Evolutionary conservation across 2,329 filamentous ascomycete genomes (phyloP).

Genomic region (Calonectria leucothoes): DNA sequence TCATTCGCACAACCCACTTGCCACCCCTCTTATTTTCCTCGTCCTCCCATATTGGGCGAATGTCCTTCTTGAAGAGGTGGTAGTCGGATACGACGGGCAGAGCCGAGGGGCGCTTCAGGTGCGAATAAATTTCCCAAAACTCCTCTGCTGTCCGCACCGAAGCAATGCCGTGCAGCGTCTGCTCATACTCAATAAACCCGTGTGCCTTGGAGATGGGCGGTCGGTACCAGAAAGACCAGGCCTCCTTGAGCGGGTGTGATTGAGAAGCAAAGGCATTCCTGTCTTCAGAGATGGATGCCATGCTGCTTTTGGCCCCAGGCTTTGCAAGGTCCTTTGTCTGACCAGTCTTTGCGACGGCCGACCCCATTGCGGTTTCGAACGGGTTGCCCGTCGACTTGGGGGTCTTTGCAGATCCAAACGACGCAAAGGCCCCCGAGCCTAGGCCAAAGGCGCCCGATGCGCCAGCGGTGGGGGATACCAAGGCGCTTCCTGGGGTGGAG

Average conservation of each 20-base stretch:
- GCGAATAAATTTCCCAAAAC: slow-evolving; percentile 89
- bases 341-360: slow-evolving; percentile 47
- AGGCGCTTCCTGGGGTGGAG: slow-evolving; percentile 73
- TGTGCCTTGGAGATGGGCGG: slow-evolving; percentile 97
- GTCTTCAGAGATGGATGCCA: slow-evolving; percentile 61
- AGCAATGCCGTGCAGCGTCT: slow-evolving; percentile 90
- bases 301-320: slow-evolving; percentile 46
- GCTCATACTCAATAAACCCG: slow-evolving; percentile 89
- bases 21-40: slow-evolving; percentile 96
- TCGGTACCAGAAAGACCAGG: slow-evolving; percentile 97
- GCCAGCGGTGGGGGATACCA: slow-evolving; percentile 60
- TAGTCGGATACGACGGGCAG: slow-evolving; percentile 96
- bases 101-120: slow-evolving; percentile 88
- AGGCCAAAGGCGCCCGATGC: slow-evolving; percentile 93
- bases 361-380: slow-evolving; percentile 78
- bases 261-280: slow-evolving; percentile 50
- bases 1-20: slow-evolving; percentile 96
- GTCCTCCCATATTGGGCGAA: slow-evolving; percentile 98
- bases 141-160: slow-evolving; percentile 85
- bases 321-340: slow-evolving; percentile 47
- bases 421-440: slow-evolving; percentile 94
- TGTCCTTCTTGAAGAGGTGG: slow-evolving; percentile 96
- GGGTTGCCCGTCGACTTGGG: slow-evolving; percentile 86
- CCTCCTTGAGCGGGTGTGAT: slow-evolving; percentile 75
- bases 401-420: slow-evolving; percentile 84